These are phyloP conservation scores for Sparassis latifolia DNA, from an alignment of 1,284 basidiomycete species.

Conservation along the genomic window DNA sequence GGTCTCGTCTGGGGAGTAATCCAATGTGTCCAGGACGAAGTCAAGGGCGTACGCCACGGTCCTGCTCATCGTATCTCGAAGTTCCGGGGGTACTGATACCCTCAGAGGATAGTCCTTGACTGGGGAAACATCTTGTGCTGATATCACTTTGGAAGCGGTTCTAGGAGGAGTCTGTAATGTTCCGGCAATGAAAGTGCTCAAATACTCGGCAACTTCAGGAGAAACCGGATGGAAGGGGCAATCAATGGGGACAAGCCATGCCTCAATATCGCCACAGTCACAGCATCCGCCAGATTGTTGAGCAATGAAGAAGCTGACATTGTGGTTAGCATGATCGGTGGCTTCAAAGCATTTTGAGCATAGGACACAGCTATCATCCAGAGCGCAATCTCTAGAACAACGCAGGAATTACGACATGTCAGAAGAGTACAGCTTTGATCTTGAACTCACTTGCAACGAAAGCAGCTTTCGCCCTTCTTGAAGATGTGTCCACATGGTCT, in stretches of 20 bases:
- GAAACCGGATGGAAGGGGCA: slow-evolving; percentile 65
- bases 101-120: slow-evolving; percentile 55
- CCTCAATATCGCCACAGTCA: slow-evolving; percentile 87
- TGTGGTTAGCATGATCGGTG: slow-evolving; percentile 79
- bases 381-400: slow-evolving; percentile 71
- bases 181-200: slow-evolving; percentile 21
- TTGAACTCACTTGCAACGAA: slow-evolving; percentile 79
- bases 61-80: slow-evolving; percentile 66
- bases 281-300: slow-evolving; percentile 89
- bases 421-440: not conserved
- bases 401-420: not conserved
- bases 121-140: slow-evolving; percentile 45
- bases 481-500: slow-evolving; percentile 73
- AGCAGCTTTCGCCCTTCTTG: slow-evolving; percentile 82
- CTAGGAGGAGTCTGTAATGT: slow-evolving; percentile 24
- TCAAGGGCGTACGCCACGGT: slow-evolving; percentile 78
- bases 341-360: slow-evolving; percentile 86
- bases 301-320: slow-evolving; percentile 86
- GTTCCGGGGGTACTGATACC: slow-evolving; percentile 49
- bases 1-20: slow-evolving; percentile 80
- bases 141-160: slow-evolving; percentile 28
- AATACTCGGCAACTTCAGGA: slow-evolving; percentile 18
- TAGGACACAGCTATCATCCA: slow-evolving; percentile 84
- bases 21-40: slow-evolving; percentile 81
- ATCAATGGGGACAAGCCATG: slow-evolving; percentile 64